Evolutionary conservation across 148 eudicot species (phyloP).

Genomic region (Fagopyrum tataricum): DNA sequence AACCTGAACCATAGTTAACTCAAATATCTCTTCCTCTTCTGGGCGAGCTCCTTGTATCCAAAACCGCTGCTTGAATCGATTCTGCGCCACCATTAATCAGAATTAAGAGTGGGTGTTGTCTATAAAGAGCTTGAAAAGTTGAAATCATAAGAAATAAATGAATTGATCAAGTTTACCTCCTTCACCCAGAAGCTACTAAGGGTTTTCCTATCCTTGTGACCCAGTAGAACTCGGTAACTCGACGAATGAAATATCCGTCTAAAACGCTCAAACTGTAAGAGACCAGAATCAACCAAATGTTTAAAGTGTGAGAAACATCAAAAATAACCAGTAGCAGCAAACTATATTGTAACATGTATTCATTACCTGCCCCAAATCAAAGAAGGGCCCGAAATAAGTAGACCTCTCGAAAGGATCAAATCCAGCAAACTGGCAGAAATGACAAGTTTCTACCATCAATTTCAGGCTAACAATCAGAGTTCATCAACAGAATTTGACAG

Average conservation of each 20-base stretch:
- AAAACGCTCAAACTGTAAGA: constrained; percentile 78
- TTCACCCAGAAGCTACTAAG: constrained; percentile 72
- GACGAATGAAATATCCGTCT: constrained; percentile 91
- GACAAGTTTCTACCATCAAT: constrained; percentile 4
- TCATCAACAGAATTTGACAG: not conserved
- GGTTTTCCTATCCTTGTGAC: constrained; percentile 78
- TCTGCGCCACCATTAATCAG: constrained; percentile 29
- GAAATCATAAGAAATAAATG: not conserved
- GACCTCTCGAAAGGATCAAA: constrained; percentile 98
- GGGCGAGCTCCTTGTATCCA: constrained; percentile 92
- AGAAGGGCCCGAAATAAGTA: constrained; percentile 88
- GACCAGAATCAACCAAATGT: constrained; percentile 6
- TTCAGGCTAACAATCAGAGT: not conserved
- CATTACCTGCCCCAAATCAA: constrained; percentile 90
- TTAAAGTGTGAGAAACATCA: not conserved
- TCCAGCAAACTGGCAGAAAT: constrained; percentile 71
- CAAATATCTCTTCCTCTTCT: constrained; percentile 81
- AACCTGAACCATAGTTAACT: constrained; percentile 90
- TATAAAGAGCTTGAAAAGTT: not conserved
- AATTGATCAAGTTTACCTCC: constrained; percentile 42
- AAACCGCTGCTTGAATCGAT: constrained; percentile 73
- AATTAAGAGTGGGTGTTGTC: not conserved
- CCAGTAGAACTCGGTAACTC: constrained; percentile 66
- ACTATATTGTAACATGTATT: not conserved
- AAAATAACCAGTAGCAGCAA: not conserved